Percentiles rank a stretch among this genome's conserved stretches.
These are phyloP conservation scores for Nicotiana noctiflora DNA, from an alignment of 257 asterid species.

Conservation along the genomic window DNA sequence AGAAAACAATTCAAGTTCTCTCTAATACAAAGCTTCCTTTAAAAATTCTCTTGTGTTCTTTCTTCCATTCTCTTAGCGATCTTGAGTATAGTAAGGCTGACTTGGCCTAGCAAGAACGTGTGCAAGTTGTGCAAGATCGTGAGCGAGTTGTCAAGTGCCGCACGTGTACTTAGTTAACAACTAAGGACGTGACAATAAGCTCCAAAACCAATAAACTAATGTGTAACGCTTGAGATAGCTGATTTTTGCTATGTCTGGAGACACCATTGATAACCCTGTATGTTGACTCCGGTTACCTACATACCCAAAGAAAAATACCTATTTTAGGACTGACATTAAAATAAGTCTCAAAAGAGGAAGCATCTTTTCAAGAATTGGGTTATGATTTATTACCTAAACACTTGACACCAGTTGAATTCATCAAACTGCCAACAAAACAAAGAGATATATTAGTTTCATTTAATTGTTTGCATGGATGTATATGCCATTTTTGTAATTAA, in stretches of 20 bases:
- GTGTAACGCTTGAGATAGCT: background rate
- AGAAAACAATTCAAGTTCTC: too few relatives aligned
- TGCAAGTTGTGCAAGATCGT: too few relatives aligned
- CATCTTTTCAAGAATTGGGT: background rate
- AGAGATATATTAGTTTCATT: background rate
- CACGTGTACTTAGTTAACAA: too few relatives aligned
- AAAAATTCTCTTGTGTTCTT: too few relatives aligned
- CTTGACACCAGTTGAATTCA: background rate
- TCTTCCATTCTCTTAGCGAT: too few relatives aligned
- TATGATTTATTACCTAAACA: constrained; percentile 12
- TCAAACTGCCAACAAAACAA: constrained; percentile 2
- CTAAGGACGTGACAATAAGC: too few relatives aligned
- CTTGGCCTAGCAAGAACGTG: too few relatives aligned
- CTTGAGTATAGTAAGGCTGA: too few relatives aligned
- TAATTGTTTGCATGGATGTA: background rate
- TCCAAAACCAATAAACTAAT: background rate
- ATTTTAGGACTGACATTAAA: background rate
- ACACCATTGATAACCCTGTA: background rate
- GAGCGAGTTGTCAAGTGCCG: too few relatives aligned
- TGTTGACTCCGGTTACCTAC: background rate
- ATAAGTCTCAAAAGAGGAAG: background rate
- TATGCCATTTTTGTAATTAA: background rate
- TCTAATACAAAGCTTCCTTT: too few relatives aligned
- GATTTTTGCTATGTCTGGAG: background rate
- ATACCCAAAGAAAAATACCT: background rate